phyloP scores from a whole-genome alignment of 768 basidiomycete genomes.

The Ephemerocybe angulata region DNA sequence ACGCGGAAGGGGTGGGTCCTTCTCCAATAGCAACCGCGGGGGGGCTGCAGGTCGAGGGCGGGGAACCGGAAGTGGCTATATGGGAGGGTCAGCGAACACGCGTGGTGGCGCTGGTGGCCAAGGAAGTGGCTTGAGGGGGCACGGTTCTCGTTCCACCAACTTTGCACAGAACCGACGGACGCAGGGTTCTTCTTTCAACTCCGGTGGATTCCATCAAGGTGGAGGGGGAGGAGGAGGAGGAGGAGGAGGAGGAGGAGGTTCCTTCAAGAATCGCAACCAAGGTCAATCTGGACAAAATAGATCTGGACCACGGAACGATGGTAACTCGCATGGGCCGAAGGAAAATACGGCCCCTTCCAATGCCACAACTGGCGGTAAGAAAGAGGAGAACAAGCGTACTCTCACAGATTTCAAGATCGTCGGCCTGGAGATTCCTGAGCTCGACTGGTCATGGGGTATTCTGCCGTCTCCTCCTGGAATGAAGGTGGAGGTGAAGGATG shows the following conservation, averaged over 20 bases:
- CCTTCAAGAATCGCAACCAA: slow-evolving; percentile 63
- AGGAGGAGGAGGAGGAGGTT: no score
- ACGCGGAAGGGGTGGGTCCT: slow-evolving; percentile 51
- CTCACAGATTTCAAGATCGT: slow-evolving; percentile 98
- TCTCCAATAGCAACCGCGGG: slow-evolving; percentile 44
- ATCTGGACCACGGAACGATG: slow-evolving; percentile 39
- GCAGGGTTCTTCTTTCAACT: slow-evolving; percentile 61
- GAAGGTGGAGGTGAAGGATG: slow-evolving; percentile 13
- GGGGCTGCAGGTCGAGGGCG: slow-evolving; percentile 41
- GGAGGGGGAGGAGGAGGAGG: no score
- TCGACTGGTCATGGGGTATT: slow-evolving; percentile 86
- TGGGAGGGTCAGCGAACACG: slow-evolving; percentile 36
- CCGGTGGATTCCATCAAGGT: slow-evolving; percentile 41
- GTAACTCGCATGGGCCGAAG: slow-evolving; percentile 43
- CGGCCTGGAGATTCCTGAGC: slow-evolving; percentile 77
- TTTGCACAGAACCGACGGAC: slow-evolving; percentile 61
- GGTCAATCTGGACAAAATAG: slow-evolving; percentile 39
- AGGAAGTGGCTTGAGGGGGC: slow-evolving; percentile 52
- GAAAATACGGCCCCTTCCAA: slow-evolving; percentile 47
- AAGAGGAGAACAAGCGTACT: slow-evolving; percentile 85
- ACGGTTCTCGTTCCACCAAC: slow-evolving; percentile 56
- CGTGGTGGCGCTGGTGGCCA: slow-evolving; percentile 42
- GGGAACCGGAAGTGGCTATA: slow-evolving; percentile 13
- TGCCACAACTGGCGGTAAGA: slow-evolving; percentile 58
- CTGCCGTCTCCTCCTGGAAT: slow-evolving; percentile 31